Evolutionary conservation across 2,329 filamentous ascomycete species (phyloP).

Genomic region (Trichoderma koningii): DNA sequence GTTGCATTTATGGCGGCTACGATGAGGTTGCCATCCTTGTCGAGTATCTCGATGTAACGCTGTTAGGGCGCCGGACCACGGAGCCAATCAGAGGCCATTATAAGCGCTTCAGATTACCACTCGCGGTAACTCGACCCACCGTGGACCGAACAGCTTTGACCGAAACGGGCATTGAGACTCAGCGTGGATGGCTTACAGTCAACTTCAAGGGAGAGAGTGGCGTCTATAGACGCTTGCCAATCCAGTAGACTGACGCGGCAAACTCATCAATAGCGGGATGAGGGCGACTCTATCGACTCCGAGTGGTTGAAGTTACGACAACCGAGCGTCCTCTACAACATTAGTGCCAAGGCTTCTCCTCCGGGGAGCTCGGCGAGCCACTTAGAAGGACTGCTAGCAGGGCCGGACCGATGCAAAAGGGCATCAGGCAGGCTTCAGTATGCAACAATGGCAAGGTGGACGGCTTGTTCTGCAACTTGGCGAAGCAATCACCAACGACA

Average conservation of each 20-base stretch:
- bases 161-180: slow-evolving; percentile 21
- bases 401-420: neutral
- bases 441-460: slow-evolving; percentile 15
- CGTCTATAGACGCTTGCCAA: slow-evolving; percentile 7
- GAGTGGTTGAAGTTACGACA: neutral
- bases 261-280: neutral
- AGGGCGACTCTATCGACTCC: neutral
- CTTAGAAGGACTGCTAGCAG: neutral
- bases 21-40: slow-evolving; percentile 26
- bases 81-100: slow-evolving; percentile 34
- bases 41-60: slow-evolving; percentile 32
- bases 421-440: neutral
- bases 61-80: slow-evolving; percentile 27
- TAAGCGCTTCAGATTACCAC: slow-evolving; percentile 39
- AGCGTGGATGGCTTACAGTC: neutral
- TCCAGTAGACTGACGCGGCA: neutral
- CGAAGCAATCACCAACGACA: slow-evolving; percentile 23
- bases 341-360: neutral
- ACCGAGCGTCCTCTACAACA: neutral
- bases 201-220: slow-evolving; percentile 19
- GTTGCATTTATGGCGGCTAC: slow-evolving; percentile 21
- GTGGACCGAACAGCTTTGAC: slow-evolving; percentile 31
- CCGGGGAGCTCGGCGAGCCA: neutral
- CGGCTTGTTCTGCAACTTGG: slow-evolving; percentile 22
- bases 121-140: slow-evolving; percentile 35